phyloP scores from a whole-genome alignment of 768 basidiomycete genomes.

The Termitomyces sp. region DNA sequence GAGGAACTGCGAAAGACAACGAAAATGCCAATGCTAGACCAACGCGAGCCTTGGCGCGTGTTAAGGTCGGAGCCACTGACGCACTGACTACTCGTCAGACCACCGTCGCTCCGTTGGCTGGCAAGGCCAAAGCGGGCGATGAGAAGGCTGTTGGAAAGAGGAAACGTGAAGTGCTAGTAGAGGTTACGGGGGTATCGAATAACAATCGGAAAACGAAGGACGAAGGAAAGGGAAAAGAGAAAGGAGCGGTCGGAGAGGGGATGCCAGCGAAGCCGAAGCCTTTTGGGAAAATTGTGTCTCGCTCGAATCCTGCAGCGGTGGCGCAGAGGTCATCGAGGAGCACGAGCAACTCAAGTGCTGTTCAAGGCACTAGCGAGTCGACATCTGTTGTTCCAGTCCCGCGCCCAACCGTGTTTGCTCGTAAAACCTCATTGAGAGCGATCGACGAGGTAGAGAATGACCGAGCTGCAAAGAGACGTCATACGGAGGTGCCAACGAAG shows the following conservation, averaged over 20 bases:
- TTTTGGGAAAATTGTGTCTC: slow-evolving; percentile 20
- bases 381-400: not conserved
- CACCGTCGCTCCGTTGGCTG: slow-evolving; percentile 35
- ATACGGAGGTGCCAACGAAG: slow-evolving; percentile 40
- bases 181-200: slow-evolving; percentile 47
- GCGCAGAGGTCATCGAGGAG: slow-evolving; percentile 5
- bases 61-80: slow-evolving; percentile 39
- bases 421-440: slow-evolving; percentile 12
- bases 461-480: slow-evolving; percentile 57
- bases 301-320: slow-evolving; percentile 26
- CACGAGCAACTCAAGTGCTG: slow-evolving; percentile 6
- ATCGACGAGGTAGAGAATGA: slow-evolving; percentile 38
- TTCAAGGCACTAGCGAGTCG: not conserved
- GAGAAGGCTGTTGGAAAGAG: slow-evolving; percentile 55
- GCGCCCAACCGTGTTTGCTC: slow-evolving; percentile 6
- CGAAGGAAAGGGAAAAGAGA: slow-evolving; percentile 27
- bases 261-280: slow-evolving; percentile 19
- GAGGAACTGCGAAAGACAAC: slow-evolving; percentile 48
- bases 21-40: slow-evolving; percentile 70
- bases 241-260: slow-evolving; percentile 34
- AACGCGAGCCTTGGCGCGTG: slow-evolving; percentile 46
- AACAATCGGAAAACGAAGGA: slow-evolving; percentile 22
- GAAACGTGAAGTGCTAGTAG: slow-evolving; percentile 71
- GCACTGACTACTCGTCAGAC: slow-evolving; percentile 23
- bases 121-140: slow-evolving; percentile 28